Evolutionary conservation across 164 flowering plant genomes (phyloP), one percentile per base, ranked within the genome.

Genomic region (Kingdonia uniflora): DNA sequence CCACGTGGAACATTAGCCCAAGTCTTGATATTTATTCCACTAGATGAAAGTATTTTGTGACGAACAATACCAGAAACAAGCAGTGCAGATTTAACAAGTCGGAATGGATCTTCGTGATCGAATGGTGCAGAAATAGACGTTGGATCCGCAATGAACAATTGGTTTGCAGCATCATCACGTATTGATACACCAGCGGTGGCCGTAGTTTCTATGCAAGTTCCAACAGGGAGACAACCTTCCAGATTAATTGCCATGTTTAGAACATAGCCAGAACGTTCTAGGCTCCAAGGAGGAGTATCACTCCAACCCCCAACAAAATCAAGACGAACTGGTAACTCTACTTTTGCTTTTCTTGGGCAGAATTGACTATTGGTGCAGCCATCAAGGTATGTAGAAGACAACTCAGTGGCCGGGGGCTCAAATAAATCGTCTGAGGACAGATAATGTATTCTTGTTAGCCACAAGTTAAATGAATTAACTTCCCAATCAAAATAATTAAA

Each of bases 291-390:
- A 55, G 99, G 99, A 49, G 99, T 94, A 68, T 94, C 99, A 60
- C 99, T 89, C 99, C 99, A 94, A 45, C 99, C 99, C 26, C 97
- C 97, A 54, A 85, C 97, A 75, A 94, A 89, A 66, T 94, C 99
- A 41, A 94, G 78, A 44, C 97, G 90, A 55, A 94, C 97, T 49
- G 96, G 96, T 57, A 89, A 72, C 61, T 94, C 94, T 45, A 89
- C 88, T 52, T 65, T 87, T 50, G 78, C 78, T 29, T 38, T 78
- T 67, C 65, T 72, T 25, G 59, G 56, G 39, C 23, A 52, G 56
- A 75, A 74, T 46, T 67, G 46, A 48, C 59, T 52, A 57, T 71
- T 61, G 8, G 23, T 23, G 21, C 19, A 8, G 43, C 60, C 65
- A 62, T 65, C 65, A 54, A 20, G 25, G 50, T 29, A 13, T 45